phyloP scores from a whole-genome alignment of 1,284 basidiomycete species.

The Albatrellus sp. region DNA sequence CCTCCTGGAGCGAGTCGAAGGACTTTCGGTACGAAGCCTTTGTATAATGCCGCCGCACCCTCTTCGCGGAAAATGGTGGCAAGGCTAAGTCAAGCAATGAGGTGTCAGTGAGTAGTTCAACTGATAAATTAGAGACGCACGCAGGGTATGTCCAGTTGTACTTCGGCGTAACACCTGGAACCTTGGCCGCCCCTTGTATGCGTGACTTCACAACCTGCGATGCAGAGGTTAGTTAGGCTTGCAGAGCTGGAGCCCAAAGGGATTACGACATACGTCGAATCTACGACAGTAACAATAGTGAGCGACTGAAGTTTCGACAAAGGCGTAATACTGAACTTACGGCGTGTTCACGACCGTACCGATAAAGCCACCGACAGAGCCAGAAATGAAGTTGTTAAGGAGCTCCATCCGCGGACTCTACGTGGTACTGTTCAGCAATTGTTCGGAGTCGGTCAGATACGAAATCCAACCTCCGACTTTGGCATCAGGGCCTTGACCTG shows the following conservation, averaged over 20 bases:
- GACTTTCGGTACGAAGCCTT: conserved; percentile 84
- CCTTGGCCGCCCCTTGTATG: conserved; percentile 68
- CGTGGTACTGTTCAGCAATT: conserved; percentile 2
- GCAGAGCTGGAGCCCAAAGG: background rate
- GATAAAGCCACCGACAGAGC: conserved; percentile 82
- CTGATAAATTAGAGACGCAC: conserved; percentile 14
- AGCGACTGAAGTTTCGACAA: background rate
- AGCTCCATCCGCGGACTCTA: conserved; percentile 32
- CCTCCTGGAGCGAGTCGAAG: conserved; percentile 88
- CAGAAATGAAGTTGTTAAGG: conserved; percentile 88
- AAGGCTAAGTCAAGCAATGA: conserved; percentile 25
- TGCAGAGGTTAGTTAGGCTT: conserved; percentile 2
- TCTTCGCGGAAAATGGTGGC: conserved; percentile 83
- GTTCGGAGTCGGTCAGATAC: background rate
- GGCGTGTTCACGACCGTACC: conserved; percentile 78
- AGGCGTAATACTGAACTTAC: conserved; percentile 25
- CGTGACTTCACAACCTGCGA: conserved; percentile 81
- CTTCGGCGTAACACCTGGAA: conserved; percentile 64
- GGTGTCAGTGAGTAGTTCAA: background rate
- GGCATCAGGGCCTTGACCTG: conserved; percentile 73
- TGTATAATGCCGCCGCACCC: conserved; percentile 84
- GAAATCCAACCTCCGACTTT: conserved; percentile 57
- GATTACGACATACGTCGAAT: conserved; percentile 37
- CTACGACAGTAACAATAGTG: background rate
- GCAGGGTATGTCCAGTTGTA: conserved; percentile 93